Conservation (phyloP, 1,284 basidiomycete genomes). For the Sporisorium graminicola region DNA sequence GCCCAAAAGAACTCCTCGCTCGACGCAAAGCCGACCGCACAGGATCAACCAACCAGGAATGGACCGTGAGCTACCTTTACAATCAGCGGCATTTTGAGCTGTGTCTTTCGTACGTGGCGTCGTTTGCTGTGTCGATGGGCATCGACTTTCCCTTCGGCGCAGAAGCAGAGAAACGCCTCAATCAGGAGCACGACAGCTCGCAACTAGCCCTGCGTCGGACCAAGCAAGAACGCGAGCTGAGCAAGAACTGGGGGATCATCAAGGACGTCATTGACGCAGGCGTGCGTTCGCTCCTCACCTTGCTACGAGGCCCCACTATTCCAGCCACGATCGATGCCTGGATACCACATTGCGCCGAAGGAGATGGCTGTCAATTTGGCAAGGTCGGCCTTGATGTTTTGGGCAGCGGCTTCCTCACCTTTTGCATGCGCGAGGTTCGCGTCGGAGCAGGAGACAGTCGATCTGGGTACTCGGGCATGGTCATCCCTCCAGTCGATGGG, state of each 20-base stretch:
- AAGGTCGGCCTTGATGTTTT: slow-evolving; percentile 2
- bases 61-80: slow-evolving; percentile 44
- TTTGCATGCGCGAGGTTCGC: slow-evolving; percentile 36
- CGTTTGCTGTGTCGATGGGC: slow-evolving; percentile 37
- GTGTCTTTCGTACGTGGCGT: slow-evolving; percentile 34
- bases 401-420: slow-evolving; percentile 22
- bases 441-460: slow-evolving; percentile 36
- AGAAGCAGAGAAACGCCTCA: neutral
- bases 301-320: neutral
- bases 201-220: slow-evolving; percentile 23
- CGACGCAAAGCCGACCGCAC: slow-evolving; percentile 16
- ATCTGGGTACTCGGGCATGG: slow-evolving; percentile 29
- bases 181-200: slow-evolving; percentile 20
- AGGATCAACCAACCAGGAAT: slow-evolving; percentile 39
- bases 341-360: neutral
- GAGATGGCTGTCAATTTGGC: neutral
- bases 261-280: slow-evolving; percentile 45
- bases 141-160: slow-evolving; percentile 12
- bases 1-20: slow-evolving; percentile 11
- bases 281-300: slow-evolving; percentile 22
- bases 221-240: slow-evolving; percentile 38
- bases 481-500: neutral
- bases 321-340: slow-evolving; percentile 7
- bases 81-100: slow-evolving; percentile 31
- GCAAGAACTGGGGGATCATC: slow-evolving; percentile 47